Base-by-base conservation (phyloP, 345 rosid species). In the Physaria fendleri region DNA sequence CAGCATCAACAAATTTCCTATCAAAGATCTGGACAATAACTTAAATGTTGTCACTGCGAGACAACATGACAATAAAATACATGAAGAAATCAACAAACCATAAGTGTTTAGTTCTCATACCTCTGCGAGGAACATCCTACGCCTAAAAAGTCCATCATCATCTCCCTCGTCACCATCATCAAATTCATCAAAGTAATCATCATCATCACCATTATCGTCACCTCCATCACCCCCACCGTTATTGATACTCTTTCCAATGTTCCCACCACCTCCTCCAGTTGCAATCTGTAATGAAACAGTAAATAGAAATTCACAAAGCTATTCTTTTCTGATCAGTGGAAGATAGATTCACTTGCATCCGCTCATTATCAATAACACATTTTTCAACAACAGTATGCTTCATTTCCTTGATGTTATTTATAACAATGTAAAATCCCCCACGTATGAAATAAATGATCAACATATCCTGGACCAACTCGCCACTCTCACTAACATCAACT, bases 181-280 rank as follows among this genome's bases (percentile, higher is more conserved):
- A 43, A 85, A 87, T 40, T 93, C 95, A 30, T 88, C 97, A 18
- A 83, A 93, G 77, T 89, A 93, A 58, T 93, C 88, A 39, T 89
- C 97, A 71, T 89, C 97, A 62, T 93, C 97, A 9, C 89, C 99
- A 44, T 78, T 95, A 66, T 87, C 99, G 46, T 85, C 96, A 30
- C 95, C 99, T 70, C 97, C 99, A 64, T 87, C 96, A 2, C 97
- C 97, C 57, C 97, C 97, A 68, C 97, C 97, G 53, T 77, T 74
- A 78, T 72, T 83, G 73, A 85, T 79, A 64, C 57, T 79, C 78
- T 90, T 93, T 65, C 99, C 97, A 72, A 81, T 83, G 77, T 87
- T 87, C 42, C 96, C 97, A 20, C 97, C 96, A 14, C 97, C 95
- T 56, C 97, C 95, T 2, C 95, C 97, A 6, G 78, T 71, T 3